phyloP scores from a whole-genome alignment of 331 rosid species.

The Quercus phellos region DNA sequence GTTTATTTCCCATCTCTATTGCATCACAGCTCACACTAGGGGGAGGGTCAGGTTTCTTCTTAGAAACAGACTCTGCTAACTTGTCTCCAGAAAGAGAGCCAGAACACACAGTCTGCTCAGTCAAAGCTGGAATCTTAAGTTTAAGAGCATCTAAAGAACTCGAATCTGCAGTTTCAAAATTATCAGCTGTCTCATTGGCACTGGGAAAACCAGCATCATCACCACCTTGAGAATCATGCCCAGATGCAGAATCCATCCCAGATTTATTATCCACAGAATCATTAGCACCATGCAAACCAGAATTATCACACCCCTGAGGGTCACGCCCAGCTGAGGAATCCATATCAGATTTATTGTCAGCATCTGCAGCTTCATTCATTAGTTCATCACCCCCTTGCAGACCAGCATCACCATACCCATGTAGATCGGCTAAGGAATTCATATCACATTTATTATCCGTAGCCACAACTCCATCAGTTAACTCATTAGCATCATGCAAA shows the following conservation, averaged over 20 bases:
- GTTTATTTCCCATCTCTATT: conserved; percentile 22
- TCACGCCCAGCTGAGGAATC: not conserved
- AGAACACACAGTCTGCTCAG: conserved; percentile 23
- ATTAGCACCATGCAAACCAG: not conserved
- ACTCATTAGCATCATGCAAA: not conserved
- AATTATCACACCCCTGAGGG: not conserved
- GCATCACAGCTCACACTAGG: conserved; percentile 22
- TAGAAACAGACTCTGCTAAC: conserved; percentile 37
- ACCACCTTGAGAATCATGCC: not conserved
- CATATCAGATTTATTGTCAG: conserved; percentile 1
- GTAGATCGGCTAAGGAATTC: not conserved
- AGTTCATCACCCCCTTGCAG: not conserved
- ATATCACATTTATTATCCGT: not conserved
- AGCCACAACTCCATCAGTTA: conserved; percentile 22
- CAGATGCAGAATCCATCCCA: not conserved
- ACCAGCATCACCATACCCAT: not conserved
- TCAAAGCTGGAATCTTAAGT: conserved; percentile 25
- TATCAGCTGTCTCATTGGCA: conserved; percentile 11
- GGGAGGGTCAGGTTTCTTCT: conserved; percentile 36
- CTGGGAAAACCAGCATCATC: not conserved
- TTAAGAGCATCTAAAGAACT: conserved; percentile 45
- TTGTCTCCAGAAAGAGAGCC: conserved; percentile 41
- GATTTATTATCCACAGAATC: not conserved
- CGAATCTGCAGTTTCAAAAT: conserved; percentile 23
- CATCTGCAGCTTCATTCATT: conserved; percentile 28